These are phyloP conservation scores for Xylaria digitata DNA, from an alignment of 2,329 filamentous ascomycete genomes.

Conservation along the genomic window DNA sequence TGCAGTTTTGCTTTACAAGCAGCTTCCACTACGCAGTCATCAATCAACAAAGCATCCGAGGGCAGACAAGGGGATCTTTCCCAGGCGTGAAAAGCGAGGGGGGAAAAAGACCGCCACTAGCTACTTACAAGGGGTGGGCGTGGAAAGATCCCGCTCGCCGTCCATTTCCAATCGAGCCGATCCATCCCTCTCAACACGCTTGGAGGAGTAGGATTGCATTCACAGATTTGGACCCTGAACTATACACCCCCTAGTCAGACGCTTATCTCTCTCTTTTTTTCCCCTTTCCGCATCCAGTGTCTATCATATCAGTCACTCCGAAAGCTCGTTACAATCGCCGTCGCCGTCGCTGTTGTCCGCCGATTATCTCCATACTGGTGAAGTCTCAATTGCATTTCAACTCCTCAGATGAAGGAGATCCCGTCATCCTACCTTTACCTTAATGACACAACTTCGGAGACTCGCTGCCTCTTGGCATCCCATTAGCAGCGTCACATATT, in stretches of 20 bases:
- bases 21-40: constrained; percentile 3
- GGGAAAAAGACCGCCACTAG: not conserved
- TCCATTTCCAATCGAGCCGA: constrained; percentile 27
- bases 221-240: constrained; percentile 39
- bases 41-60: constrained; percentile 4
- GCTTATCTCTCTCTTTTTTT: constrained; percentile 39
- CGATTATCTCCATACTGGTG: constrained; percentile 30
- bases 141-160: constrained; percentile 31
- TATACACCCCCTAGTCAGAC: constrained; percentile 33
- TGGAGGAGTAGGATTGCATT: constrained; percentile 35
- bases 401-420: constrained; percentile 38
- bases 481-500: constrained; percentile 41
- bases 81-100: not conserved
- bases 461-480: constrained; percentile 42
- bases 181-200: constrained; percentile 17
- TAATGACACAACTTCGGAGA: constrained; percentile 44
- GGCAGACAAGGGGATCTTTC: constrained; percentile 2
- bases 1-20: not conserved
- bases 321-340: constrained; percentile 14
- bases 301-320: constrained; percentile 32
- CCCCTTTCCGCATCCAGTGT: constrained; percentile 32
- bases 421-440: constrained; percentile 24
- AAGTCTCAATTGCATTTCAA: constrained; percentile 31
- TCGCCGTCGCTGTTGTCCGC: constrained; percentile 26
- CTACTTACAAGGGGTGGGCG: constrained; percentile 10